Evolutionary conservation across 495 filamentous ascomycete genomes (phyloP).

Genomic region (Penicillium macrosclerotiorum): DNA sequence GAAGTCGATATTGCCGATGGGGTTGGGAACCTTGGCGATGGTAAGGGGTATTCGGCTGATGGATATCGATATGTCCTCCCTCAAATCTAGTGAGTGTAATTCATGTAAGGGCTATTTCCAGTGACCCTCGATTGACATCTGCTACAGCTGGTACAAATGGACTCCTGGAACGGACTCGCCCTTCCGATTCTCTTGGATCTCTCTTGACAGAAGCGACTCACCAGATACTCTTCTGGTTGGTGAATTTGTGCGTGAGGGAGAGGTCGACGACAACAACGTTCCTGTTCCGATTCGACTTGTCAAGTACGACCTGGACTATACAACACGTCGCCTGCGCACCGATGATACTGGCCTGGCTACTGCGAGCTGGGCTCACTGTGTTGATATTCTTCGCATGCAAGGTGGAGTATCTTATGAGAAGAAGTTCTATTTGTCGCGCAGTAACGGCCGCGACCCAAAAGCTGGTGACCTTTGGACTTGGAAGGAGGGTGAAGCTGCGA

Average conservation of each 20-base stretch:
- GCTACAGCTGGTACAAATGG: slow-evolving; percentile 16
- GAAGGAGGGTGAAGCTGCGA: slow-evolving; percentile 11
- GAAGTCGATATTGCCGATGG: slow-evolving; percentile 28
- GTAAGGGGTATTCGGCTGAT: slow-evolving; percentile 28
- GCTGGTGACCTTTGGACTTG: slow-evolving; percentile 22
- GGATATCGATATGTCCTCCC: slow-evolving; percentile 30
- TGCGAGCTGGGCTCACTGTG: slow-evolving; percentile 19
- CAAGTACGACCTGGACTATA: slow-evolving; percentile 19
- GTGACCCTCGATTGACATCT: not conserved
- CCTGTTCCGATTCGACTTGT: slow-evolving; percentile 20
- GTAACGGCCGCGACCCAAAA: slow-evolving; percentile 14
- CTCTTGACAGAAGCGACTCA: slow-evolving; percentile 19
- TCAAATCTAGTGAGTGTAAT: slow-evolving; percentile 17
- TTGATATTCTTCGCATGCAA: slow-evolving; percentile 20
- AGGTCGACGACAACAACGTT: slow-evolving; percentile 1
- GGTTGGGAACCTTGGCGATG: slow-evolving; percentile 19
- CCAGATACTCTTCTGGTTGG: slow-evolving; percentile 23
- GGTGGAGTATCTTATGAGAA: slow-evolving; percentile 18
- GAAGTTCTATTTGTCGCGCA: slow-evolving; percentile 21
- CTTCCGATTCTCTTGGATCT: slow-evolving; percentile 25
- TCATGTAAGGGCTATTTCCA: not conserved
- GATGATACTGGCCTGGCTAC: slow-evolving; percentile 14
- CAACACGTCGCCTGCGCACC: slow-evolving; percentile 13
- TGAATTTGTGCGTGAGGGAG: slow-evolving; percentile 16
- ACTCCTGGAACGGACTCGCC: slow-evolving; percentile 10